Conservation (phyloP, 768 basidiomycete genomes). For the Rhodotorula toruloides region DNA sequence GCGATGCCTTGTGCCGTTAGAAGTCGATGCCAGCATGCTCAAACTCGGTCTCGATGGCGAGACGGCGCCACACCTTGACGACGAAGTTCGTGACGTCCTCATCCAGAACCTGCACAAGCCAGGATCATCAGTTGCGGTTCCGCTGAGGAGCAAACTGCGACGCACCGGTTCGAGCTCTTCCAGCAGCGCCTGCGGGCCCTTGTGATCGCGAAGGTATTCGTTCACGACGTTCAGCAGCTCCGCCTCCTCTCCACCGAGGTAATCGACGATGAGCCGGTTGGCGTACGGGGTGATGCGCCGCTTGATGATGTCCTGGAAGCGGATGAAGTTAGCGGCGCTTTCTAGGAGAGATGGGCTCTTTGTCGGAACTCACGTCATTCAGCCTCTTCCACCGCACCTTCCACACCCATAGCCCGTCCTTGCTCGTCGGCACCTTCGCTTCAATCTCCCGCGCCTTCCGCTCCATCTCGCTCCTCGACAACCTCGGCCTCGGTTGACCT, state of each 20-base stretch:
- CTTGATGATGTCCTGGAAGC: constrained; percentile 40
- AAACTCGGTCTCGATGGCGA: constrained; percentile 30
- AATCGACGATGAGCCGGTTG: constrained; percentile 40
- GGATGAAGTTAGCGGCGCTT: no score
- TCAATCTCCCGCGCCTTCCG: constrained; percentile 34
- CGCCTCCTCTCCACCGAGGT: constrained; percentile 41
- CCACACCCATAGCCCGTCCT: constrained; percentile 38
- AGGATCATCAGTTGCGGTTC: no score
- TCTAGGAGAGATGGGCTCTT: no score
- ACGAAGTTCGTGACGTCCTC: constrained; percentile 43
- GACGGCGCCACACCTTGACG: constrained; percentile 34
- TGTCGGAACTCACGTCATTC: constrained; percentile 36
- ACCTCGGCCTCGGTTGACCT: constrained; percentile 19
- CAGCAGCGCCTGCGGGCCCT: constrained; percentile 38
- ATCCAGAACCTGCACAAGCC: constrained; percentile 38
- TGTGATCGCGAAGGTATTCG: constrained; percentile 40
- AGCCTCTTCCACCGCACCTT: constrained; percentile 38
- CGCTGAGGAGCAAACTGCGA: not conserved
- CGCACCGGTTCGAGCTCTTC: constrained; percentile 44
- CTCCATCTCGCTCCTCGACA: constrained; percentile 30
- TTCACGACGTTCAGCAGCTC: constrained; percentile 41
- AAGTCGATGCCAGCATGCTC: constrained; percentile 17
- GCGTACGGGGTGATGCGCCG: constrained; percentile 37
- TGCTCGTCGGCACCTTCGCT: constrained; percentile 33
- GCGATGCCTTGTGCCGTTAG: no score